Base-by-base conservation (phyloP, 2,329 filamentous ascomycete genomes). In the Cytospora piceae region DNA sequence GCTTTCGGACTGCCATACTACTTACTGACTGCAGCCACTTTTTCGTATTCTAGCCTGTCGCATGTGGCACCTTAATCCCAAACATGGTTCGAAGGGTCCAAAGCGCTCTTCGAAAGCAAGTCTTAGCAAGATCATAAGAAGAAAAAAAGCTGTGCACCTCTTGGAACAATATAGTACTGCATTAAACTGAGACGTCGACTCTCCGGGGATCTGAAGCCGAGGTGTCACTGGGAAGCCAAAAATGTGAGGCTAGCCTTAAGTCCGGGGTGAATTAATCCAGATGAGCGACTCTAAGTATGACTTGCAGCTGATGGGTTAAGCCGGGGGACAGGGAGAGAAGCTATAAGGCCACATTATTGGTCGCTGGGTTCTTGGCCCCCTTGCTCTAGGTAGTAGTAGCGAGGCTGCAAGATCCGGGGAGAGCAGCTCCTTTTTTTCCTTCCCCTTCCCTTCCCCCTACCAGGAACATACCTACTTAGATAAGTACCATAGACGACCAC, bases 301-400 rank as follows among this genome's bases (percentile, higher is more conserved):
- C 60, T 63, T 63, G 60, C 60, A 63, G 60, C 53, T 57, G 53
- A 55, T 42, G 52, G 60, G 60, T 53, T 56, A 51, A 62, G 60
- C 37, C 52, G 7, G 32, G 32, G 53, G 53, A 62, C 52, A 62
- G 52, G 52, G 60, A 62, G 37, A 51, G 60, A 17, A 6, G 27
- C 56, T 27, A 42, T 52, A 34, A 4, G 60, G 52, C 32, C 8
- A 42, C 34, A 27, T 63, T 57, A 57, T 63, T 57, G 56, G 49
- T 51, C 29, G n/a, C 51, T 29, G 60, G 37, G 37, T 27, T n/a
- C 53, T n/a, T 54, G 49, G 17, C 20, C 42, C 20, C 42, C 42
- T 46, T 46, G 42, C 42, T 22, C n/a, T 11, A 22, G 20, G 20
- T 22, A 4, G 42, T 46, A 46, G 42, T 46, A 22, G 20, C 20